Conservation (phyloP, 805 yeast species). For the Ogataea trehalophila region DNA sequence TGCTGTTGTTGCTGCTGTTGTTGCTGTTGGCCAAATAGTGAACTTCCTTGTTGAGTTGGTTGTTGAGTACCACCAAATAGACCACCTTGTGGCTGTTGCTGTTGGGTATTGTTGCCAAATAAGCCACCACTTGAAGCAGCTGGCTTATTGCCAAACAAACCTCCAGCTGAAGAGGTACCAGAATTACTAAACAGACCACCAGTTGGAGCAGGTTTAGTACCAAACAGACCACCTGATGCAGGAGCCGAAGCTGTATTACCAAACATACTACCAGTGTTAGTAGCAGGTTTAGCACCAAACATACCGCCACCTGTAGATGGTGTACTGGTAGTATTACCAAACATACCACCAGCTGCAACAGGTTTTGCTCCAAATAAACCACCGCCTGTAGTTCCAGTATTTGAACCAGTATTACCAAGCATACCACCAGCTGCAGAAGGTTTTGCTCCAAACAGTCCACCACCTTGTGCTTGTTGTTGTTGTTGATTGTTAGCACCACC, state of each 20-base stretch:
- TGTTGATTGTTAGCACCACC: conserved; percentile 11
- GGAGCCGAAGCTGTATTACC: conserved; percentile 13
- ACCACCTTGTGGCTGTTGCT: conserved; percentile 34
- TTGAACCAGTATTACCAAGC: conserved; percentile 12
- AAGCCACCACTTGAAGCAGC: conserved; percentile 26
- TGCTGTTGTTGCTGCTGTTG: background rate
- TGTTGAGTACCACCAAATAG: conserved; percentile 33
- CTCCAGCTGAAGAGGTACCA: conserved; percentile 30
- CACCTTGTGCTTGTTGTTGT: conserved; percentile 25
- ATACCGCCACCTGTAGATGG: conserved; percentile 25
- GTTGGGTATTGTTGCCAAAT: conserved; percentile 29
- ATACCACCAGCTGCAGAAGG: conserved; percentile 10
- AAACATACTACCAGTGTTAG: conserved; percentile 27
- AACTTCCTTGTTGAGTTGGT: conserved; percentile 8
- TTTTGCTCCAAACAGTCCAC: conserved; percentile 36
- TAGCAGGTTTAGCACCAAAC: conserved; percentile 30
- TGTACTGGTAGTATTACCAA: conserved; percentile 9
- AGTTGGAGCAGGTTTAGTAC: conserved; percentile 23
- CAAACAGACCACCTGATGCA: conserved; percentile 33
- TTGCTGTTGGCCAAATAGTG: conserved; percentile 1
- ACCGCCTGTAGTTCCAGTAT: conserved; percentile 24
- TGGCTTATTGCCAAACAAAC: conserved; percentile 36
- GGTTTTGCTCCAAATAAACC: conserved; percentile 35
- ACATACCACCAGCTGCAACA: conserved; percentile 11
- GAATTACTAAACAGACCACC: conserved; percentile 22